Evolutionary conservation across 1,139 yeast genomes (phyloP).

Genomic region (Geotrichum aggregatum): DNA sequence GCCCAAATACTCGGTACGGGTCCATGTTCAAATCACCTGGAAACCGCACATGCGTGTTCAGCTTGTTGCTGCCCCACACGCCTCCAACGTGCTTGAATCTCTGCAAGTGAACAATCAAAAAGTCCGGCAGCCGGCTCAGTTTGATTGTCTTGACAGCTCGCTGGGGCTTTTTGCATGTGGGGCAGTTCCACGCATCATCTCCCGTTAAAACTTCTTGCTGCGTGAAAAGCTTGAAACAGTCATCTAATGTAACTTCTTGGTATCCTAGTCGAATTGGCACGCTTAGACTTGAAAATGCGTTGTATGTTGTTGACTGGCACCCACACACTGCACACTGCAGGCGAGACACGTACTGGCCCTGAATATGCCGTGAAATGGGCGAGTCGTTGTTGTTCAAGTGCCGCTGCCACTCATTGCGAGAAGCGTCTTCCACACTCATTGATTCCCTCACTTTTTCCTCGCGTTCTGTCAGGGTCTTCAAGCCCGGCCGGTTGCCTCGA

Average conservation of each 20-base stretch:
- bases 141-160: conserved; percentile 64
- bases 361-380: conserved; percentile 77
- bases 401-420: conserved; percentile 93
- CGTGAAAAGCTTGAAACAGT: conserved; percentile 69
- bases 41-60: conserved; percentile 59
- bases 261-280: conserved; percentile 58
- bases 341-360: conserved; percentile 84
- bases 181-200: conserved; percentile 90
- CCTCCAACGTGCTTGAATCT: conserved; percentile 53
- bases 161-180: conserved; percentile 65
- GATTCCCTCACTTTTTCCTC: conserved; percentile 74
- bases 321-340: conserved; percentile 72
- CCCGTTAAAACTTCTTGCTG: conserved; percentile 66
- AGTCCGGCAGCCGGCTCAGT: conserved; percentile 68
- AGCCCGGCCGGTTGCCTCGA: conserved; percentile 53
- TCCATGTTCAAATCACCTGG: conserved; percentile 60
- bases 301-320: conserved; percentile 80
- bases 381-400: conserved; percentile 82
- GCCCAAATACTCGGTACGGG: conserved; percentile 54
- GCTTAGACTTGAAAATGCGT: conserved; percentile 70
- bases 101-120: conserved; percentile 71
- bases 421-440: conserved; percentile 75
- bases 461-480: conserved; percentile 59
- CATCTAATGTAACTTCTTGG: conserved; percentile 47
- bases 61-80: conserved; percentile 46